Base-by-base conservation (phyloP, 768 basidiomycete genomes). In the Lyophyllum shimeji region DNA sequence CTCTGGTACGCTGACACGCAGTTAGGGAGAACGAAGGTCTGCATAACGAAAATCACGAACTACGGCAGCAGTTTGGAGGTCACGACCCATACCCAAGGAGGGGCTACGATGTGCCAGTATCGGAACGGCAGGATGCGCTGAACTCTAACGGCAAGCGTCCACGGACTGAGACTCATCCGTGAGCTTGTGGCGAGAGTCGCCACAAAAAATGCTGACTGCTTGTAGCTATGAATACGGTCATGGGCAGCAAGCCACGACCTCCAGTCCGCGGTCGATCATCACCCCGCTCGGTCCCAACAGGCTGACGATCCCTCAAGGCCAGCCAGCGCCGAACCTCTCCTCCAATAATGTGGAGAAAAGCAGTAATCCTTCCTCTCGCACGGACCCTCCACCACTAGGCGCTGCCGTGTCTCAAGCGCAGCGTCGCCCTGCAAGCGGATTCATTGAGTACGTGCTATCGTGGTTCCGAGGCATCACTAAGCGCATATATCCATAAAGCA, bases 91-190 rank as follows among this genome's bases (percentile, higher is more conserved):
- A 64, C 37, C 58, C 68, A 37, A 48, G 60, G 13, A 60, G 27
- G 61, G 53, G 69, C 71, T 29, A 57, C 7, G 55, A 54, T 37
- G 52, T 47, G 8, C 39, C 37, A 42, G 17, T 1, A 43, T 60
- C 61, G 27, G 62, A 68, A 39, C 70, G 77, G 4, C 76, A 80
- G 4, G 68, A 72, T 7, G 58, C 63, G 48, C 34, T 67, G 9
- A 89, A 89, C 60, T 61, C 64, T 11, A 88, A 88, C 59, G 83
- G 85, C 46, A 93, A 92, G 64, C 84, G 90, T 17, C 76, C 73
- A 52, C 83, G 85, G 76, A 61, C 66, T 17, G 76, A 79, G 40
- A 59, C 63, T 44, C 73, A 72, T 55, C 69, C 72, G 84, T 83
- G 53, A 69, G 79, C 60, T 47, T 46, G 21, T 56, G 39, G 23